Percentiles rank a stretch among this genome's conserved stretches.
phyloP scores from a whole-genome alignment of 441 rosid species.

The Euphorbia celastroides region DNA sequence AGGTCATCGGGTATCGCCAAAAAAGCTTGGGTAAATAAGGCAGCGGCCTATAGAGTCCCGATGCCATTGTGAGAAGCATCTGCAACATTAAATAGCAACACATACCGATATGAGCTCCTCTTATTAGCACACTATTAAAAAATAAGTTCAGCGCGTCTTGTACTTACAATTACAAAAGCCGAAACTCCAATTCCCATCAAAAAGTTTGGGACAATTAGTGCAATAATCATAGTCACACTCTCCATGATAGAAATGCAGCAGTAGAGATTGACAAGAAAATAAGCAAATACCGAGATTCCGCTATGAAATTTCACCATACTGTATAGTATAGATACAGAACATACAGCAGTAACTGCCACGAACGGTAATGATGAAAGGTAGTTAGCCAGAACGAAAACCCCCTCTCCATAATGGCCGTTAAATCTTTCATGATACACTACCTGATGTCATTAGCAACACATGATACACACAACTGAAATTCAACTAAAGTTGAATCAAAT shows the following conservation, averaged over 20 bases:
- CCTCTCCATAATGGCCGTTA: conserved; percentile 68
- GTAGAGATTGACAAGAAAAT: conserved; percentile 42
- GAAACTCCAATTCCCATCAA: conserved; percentile 79
- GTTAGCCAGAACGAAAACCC: conserved; percentile 56
- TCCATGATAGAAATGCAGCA: conserved; percentile 55
- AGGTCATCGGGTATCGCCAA: conserved; percentile 6
- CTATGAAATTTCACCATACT: conserved; percentile 64
- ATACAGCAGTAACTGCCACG: conserved; percentile 34
- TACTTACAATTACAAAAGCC: too few species aligned
- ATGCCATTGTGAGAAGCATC: conserved; percentile 23
- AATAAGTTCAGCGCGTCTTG: too few species aligned
- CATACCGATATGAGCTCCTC: too few species aligned
- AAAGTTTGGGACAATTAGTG: conserved; percentile 70
- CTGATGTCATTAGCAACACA: conserved; percentile 21
- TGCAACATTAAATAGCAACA: too few species aligned
- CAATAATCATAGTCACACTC: conserved; percentile 73
- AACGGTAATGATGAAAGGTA: conserved; percentile 65
- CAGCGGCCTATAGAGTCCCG: conserved; percentile 58
- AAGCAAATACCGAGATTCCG: conserved; percentile 41
- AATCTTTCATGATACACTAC: conserved; percentile 59
- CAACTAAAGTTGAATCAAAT: too few species aligned
- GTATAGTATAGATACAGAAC: conserved; percentile 39
- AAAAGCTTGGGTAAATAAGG: conserved; percentile 37
- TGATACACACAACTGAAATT: too few species aligned
- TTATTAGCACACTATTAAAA: too few species aligned